Conservation (phyloP, 495 filamentous ascomycete genomes). For the Annulohypoxylon nitens region DNA sequence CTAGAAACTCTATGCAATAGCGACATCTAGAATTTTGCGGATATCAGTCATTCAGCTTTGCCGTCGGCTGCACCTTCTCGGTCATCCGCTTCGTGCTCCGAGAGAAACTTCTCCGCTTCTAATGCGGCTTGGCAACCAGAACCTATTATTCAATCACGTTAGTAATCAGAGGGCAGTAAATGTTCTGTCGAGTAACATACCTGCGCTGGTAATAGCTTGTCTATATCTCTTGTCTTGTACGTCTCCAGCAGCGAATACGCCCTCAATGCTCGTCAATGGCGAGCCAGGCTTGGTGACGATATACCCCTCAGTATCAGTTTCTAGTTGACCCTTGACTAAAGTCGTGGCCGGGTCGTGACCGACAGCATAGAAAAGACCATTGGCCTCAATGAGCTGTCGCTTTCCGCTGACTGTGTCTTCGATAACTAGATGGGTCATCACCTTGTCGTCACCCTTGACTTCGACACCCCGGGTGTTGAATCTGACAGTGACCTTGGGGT, state of each 20-base stretch:
- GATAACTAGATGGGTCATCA: constrained; percentile 87
- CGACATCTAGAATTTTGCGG: constrained; percentile 27
- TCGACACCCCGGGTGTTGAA: constrained; percentile 86
- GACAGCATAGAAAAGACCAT: constrained; percentile 96
- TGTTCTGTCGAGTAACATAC: constrained; percentile 64
- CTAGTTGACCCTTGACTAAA: constrained; percentile 87
- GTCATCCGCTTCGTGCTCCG: constrained; percentile 74
- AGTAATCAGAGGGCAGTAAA: constrained; percentile 37
- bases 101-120: constrained; percentile 91
- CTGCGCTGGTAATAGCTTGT: constrained; percentile 97
- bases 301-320: constrained; percentile 88
- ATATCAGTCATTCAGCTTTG: constrained; percentile 45
- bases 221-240: constrained; percentile 99
- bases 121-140: constrained; percentile 95
- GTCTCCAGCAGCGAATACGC: constrained; percentile 96
- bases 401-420: constrained; percentile 83
- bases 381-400: constrained; percentile 85
- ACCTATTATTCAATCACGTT: constrained; percentile 65
- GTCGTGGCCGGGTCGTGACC: constrained; percentile 94
- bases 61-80: constrained; percentile 49
- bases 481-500: constrained; percentile 89
- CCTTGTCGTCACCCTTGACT: constrained; percentile 84
- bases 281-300: constrained; percentile 90
- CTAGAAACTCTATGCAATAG: constrained; percentile 20
- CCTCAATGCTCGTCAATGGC: constrained; percentile 86